Conservation (phyloP, 129 eudicot species). For the Calendula officinalis region DNA sequence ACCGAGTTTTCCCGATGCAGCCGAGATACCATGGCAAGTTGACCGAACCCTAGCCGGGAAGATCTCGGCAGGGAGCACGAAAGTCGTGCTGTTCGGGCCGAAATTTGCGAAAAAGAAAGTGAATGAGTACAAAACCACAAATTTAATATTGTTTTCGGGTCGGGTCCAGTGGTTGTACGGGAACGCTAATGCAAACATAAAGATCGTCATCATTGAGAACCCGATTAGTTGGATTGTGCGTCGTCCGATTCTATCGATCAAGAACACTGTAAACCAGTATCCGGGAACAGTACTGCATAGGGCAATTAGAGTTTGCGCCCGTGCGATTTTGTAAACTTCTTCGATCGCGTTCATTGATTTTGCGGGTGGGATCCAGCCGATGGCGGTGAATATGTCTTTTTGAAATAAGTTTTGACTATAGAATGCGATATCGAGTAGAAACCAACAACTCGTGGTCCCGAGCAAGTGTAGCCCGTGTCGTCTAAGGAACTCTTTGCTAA, state of each 20-base stretch:
- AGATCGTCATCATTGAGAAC: constrained; percentile 43
- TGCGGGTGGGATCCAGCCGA: constrained; percentile 47
- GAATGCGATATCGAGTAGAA: constrained; percentile 40
- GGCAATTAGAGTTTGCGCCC: constrained; percentile 45
- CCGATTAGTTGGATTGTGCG: constrained; percentile 42
- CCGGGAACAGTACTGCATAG: constrained; percentile 55
- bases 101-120: constrained; percentile 48
- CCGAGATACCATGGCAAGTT: constrained; percentile 48
- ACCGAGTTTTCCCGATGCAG: constrained; percentile 45
- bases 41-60: constrained; percentile 44
- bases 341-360: constrained; percentile 43
- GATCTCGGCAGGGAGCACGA: constrained; percentile 49
- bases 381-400: constrained; percentile 42
- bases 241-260: constrained; percentile 41
- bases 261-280: constrained; percentile 45
- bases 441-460: constrained; percentile 43
- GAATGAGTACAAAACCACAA: constrained; percentile 41
- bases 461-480: constrained; percentile 45
- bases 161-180: constrained; percentile 46
- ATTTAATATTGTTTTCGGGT: constrained; percentile 37
- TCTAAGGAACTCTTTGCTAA: constrained; percentile 27
- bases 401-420: constrained; percentile 45
- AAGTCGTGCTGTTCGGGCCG: constrained; percentile 47
- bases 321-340: constrained; percentile 41
- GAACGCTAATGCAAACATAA: constrained; percentile 43